Evolutionary conservation across 2,329 filamentous ascomycete genomes (phyloP).

Genomic region (Ophiostoma novo-ulmi): DNA sequence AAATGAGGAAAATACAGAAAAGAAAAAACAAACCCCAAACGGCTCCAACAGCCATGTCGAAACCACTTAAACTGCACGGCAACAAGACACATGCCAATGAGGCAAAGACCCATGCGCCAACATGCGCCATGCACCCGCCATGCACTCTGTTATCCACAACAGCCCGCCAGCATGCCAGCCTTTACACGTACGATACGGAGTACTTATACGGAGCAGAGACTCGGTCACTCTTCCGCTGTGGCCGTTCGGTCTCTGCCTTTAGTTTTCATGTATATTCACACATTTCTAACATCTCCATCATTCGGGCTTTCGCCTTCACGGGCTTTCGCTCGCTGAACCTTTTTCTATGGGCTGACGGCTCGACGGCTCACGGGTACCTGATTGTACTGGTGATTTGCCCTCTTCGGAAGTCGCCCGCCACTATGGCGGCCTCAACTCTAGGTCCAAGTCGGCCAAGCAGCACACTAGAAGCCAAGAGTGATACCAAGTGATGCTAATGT

Average conservation of each 20-base stretch:
- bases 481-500: background rate
- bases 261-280: background rate
- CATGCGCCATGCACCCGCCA: background rate
- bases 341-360: background rate
- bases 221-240: background rate
- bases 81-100: constrained; percentile 8
- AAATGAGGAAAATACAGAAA: background rate
- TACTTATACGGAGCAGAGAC: background rate
- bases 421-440: background rate
- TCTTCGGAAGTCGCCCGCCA: background rate
- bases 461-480: too few species aligned
- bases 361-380: constrained; percentile 3
- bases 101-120: constrained; percentile 3
- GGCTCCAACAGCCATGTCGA: background rate
- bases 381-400: background rate
- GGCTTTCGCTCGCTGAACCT: background rate
- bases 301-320: background rate
- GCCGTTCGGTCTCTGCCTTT: background rate
- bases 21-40: background rate
- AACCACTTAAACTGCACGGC: background rate
- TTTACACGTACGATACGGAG: background rate
- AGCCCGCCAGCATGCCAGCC: background rate
- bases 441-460: background rate
- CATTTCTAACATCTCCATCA: too few species aligned
- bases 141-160: background rate